Evolutionary conservation across 495 filamentous ascomycete genomes (phyloP), one percentile per base, ranked within the genome.

Genomic region (Tuber brumale): DNA sequence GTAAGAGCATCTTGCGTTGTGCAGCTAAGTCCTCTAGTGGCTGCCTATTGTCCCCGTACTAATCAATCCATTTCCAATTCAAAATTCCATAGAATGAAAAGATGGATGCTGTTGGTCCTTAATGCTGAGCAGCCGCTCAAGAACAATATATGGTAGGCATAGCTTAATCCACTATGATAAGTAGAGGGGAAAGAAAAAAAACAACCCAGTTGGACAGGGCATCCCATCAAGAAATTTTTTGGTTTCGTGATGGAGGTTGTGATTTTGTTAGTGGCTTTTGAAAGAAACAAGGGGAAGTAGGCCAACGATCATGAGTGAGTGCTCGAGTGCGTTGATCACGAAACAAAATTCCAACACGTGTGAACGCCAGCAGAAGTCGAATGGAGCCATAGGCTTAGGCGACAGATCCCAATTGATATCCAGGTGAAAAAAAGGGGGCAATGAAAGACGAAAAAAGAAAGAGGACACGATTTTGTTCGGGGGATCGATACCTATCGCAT

Each of bases 251-350:
- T 66, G 46, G 39, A 27, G 66, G 78, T 46, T 80, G 77, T 73
- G 44, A 69, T 71, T 74, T 80, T 80, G 78, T 80, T 79, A 80
- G 78, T 71, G 71, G 70, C 70, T 66, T 71, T 69, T 70, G 73
- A 66, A 75, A 31, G 72, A 79, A 78, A 37, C 46, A 79, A 75
- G 77, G 57, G 70, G 31, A 71, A 76, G 61, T 51, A n/a, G 76
- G 46, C 45, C 61, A 69, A 73, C 69, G 70, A 70, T 46, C 45
- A 66, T 57, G 42, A 61, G 69, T n/a, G 70, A 66, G 61, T 43
- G 69, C 61, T 48, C 73, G 41, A 71, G 73, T 75, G 74, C 57
- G 41, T 51, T 79, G 77, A 46, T 70, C 79, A 77, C 66, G 75
- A 79, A 79, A 74, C 70, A 61, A 61, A 74, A 70, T 71, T 73